A percentile compares a stretch with the other conserved stretches of the same genome.
Conservation (phyloP, 805 yeast genomes). For the Wickerhamomyces chaumierensis region DNA sequence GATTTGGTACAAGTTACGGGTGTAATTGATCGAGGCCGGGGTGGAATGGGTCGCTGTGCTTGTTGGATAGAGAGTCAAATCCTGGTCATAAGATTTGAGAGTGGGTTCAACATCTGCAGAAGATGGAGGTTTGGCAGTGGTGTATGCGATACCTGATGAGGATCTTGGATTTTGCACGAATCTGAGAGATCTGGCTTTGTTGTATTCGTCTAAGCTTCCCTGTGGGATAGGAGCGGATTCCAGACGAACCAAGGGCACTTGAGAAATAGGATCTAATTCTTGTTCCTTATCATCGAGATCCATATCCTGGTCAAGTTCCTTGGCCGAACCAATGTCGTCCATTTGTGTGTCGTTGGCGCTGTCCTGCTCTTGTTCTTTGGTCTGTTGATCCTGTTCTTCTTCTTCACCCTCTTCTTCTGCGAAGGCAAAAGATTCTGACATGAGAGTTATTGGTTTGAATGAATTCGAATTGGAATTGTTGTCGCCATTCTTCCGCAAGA, state of each 20-base stretch:
- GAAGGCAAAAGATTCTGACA: slow-evolving; percentile 15
- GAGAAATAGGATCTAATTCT: slow-evolving; percentile 18
- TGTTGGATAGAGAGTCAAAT: slow-evolving; percentile 32
- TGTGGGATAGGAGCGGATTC: slow-evolving; percentile 25
- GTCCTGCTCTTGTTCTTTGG: too few relatives aligned
- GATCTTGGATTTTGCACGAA: slow-evolving; percentile 36
- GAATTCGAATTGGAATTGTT: neutral
- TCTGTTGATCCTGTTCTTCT: neutral
- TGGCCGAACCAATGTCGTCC: too few relatives aligned
- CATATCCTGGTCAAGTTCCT: slow-evolving; percentile 4
- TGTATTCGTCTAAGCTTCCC: slow-evolving; percentile 22
- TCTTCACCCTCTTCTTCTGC: slow-evolving; percentile 7
- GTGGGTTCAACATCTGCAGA: too few relatives aligned
- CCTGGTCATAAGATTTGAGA: slow-evolving; percentile 11
- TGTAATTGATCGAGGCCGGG: slow-evolving; percentile 32
- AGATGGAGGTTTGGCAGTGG: slow-evolving; percentile 23
- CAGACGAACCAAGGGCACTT: slow-evolving; percentile 20
- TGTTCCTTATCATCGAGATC: slow-evolving; percentile 14
- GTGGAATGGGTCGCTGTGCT: slow-evolving; percentile 30
- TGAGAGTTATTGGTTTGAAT: slow-evolving; percentile 6
- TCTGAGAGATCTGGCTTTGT: slow-evolving; percentile 25
- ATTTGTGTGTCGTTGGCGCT: too few relatives aligned
- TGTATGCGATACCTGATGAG: slow-evolving; percentile 28
- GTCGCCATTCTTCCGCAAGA: neutral
- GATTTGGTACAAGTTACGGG: slow-evolving; percentile 38